Base-by-base conservation (phyloP, 106 monocot species). In the Acorus gramineus region DNA sequence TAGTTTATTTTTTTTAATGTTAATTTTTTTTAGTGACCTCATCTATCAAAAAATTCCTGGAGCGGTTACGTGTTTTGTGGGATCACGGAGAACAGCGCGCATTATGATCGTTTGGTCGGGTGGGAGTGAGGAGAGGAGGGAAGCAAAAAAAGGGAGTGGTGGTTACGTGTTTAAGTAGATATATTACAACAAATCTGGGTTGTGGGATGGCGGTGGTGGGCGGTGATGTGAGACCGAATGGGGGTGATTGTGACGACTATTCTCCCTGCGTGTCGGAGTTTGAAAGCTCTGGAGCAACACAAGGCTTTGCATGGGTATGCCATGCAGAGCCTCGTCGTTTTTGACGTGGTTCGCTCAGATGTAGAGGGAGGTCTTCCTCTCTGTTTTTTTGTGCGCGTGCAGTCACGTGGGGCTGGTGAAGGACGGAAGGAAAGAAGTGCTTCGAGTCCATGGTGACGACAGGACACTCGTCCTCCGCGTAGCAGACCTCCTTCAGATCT, bases 341-440 rank as follows among this genome's bases (percentile, higher is more conserved):
- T 73, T 79, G 7, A 6, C 59, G 11, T 69, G 73, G 13, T 79
- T 79, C 54, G 48, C 62, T 11, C 79, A 79, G 59, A 79, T 79
- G 79, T 68, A 68, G 58, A 73, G 63, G 57, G 59, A 79, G 79
- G 44, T 69, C 2, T 73, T 79, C 11, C 60, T 73, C 10, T 65
- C 5, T 42, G 57, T 28, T 28, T 28, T 73, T 8, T 28, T 79
- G 14, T 69, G 56, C 59, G 73, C 79, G 11, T 79, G 79, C 43
- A 49, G 48, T 49, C 79, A 79, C 46, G 44, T 69, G 1, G 54
- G 73, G 55, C 45, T 77, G 11, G 66, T 71, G n/a, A 48, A 1
- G 4, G 77, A 77, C 28, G 28, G 28, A 28, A 48, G 78, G 72
- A 12, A 66, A 8, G 7, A 60, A 53, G 50, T 67, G 66, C 8